Percentiles rank a stretch among this genome's conserved stretches.
phyloP scores from a whole-genome alignment of 2,329 filamentous ascomycete genomes.

The Knufia fluminis region DNA sequence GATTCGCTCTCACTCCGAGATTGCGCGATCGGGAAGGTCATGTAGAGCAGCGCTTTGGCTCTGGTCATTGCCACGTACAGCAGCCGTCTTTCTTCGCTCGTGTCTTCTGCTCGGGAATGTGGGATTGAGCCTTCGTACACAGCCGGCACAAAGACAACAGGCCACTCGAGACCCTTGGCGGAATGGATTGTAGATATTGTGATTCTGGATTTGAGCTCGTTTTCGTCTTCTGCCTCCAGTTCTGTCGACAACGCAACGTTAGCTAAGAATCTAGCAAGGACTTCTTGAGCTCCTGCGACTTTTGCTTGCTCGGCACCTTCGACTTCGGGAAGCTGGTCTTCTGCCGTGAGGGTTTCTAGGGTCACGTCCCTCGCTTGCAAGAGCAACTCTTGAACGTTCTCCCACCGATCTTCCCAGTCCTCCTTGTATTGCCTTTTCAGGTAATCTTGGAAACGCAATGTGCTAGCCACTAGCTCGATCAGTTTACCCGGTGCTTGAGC shows the following conservation, averaged over 20 bases:
- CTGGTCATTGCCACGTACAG: constrained; percentile 96
- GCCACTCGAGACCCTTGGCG: constrained; percentile 94
- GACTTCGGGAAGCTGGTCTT: constrained; percentile 53
- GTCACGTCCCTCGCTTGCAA: constrained; percentile 60
- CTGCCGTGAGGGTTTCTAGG: constrained; percentile 43
- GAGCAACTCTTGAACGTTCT: constrained; percentile 82
- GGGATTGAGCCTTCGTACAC: constrained; percentile 87
- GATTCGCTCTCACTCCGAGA: constrained; percentile 52
- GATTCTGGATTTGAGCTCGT: constrained; percentile 48
- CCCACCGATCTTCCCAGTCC: constrained; percentile 70
- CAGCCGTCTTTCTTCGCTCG: constrained; percentile 76
- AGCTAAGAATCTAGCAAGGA: constrained; percentile 71
- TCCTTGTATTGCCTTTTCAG: constrained; percentile 62
- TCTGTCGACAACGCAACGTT: constrained; percentile 84
- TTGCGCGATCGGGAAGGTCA: constrained; percentile 67
- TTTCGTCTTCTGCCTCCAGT: constrained; percentile 53
- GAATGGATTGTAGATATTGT: constrained; percentile 96
- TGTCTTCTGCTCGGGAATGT: constrained; percentile 75
- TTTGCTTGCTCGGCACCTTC: constrained; percentile 59
- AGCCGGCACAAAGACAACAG: constrained; percentile 83
- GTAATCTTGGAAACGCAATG: constrained; percentile 64
- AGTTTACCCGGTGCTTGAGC: constrained; percentile 35
- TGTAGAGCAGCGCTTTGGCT: constrained; percentile 74
- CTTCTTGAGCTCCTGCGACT: constrained; percentile 46
- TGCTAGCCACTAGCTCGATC: constrained; percentile 50